Conservation (phyloP, 169 alveolate genomes). For the Plasmodium fragile region DNA sequence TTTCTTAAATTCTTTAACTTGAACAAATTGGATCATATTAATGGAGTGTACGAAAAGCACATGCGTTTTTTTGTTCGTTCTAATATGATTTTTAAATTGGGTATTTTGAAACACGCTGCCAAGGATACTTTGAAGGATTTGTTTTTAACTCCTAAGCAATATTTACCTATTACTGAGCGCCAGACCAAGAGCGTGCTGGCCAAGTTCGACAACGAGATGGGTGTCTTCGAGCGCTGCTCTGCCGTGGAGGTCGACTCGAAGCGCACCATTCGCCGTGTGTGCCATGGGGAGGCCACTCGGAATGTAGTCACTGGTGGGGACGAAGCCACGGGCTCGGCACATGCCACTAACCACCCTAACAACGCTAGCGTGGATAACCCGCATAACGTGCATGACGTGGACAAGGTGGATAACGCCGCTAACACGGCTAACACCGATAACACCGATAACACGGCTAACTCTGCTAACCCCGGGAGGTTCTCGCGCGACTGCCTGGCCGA, state of each 20-base stretch:
- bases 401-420: too few species aligned
- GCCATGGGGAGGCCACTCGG: too few species aligned
- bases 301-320: background rate
- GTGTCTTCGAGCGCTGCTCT: slow-evolving; percentile 10
- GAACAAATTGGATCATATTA: slow-evolving; percentile 25
- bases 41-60: slow-evolving; percentile 75
- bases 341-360: too few species aligned
- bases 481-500: slow-evolving; percentile 50
- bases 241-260: slow-evolving; percentile 11
- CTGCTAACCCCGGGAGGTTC: background rate
- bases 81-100: slow-evolving; percentile 72
- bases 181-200: slow-evolving; percentile 32
- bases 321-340: background rate
- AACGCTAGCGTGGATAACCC: too few species aligned
- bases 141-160: slow-evolving; percentile 73
- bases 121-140: slow-evolving; percentile 52
- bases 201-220: slow-evolving; percentile 40
- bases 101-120: slow-evolving; percentile 40
- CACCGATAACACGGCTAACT: background rate
- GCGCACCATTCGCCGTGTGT: background rate
- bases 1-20: slow-evolving; percentile 36
- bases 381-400: too few species aligned
- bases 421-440: background rate
- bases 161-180: slow-evolving; percentile 75
- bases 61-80: slow-evolving; percentile 77